Evolutionary conservation across 257 asterid species (phyloP).

Genomic region (Nicotiana attenuata): DNA sequence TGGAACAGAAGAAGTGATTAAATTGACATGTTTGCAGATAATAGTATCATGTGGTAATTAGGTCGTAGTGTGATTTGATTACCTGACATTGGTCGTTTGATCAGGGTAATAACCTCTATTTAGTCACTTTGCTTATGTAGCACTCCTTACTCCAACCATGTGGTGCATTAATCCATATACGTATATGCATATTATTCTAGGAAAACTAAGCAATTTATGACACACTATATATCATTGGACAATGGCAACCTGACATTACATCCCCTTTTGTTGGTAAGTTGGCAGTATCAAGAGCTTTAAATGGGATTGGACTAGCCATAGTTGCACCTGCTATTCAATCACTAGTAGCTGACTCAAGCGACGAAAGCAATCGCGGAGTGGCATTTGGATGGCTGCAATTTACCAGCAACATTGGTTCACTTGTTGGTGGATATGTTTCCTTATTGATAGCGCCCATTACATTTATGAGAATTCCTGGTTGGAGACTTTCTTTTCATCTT

Average conservation of each 20-base stretch:
- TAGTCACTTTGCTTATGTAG: too few species aligned
- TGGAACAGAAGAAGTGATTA: neutral
- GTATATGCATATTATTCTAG: neutral
- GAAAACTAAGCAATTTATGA: neutral
- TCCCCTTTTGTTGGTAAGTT: constrained; percentile 33
- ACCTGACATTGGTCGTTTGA: neutral
- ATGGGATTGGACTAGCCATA: constrained; percentile 87
- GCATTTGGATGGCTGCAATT: constrained; percentile 95
- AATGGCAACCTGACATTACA: neutral
- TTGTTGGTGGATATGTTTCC: constrained; percentile 63
- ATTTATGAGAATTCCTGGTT: constrained; percentile 66
- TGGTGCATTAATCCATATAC: too few species aligned
- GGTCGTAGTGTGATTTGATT: neutral
- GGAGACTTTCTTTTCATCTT: constrained; percentile 76
- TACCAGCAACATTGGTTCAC: constrained; percentile 72
- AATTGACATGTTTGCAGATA: neutral
- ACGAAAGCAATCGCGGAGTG: constrained; percentile 57
- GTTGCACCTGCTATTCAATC: constrained; percentile 88
- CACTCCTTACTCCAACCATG: too few species aligned
- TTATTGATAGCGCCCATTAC: constrained; percentile 51
- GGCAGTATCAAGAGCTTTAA: constrained; percentile 76
- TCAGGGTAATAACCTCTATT: neutral
- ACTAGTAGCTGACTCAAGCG: constrained; percentile 83
- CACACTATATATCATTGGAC: neutral
- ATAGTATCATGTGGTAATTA: neutral